These are phyloP conservation scores for Endothia cerciana DNA, from an alignment of 2,329 filamentous ascomycete species.

Conservation along the genomic window DNA sequence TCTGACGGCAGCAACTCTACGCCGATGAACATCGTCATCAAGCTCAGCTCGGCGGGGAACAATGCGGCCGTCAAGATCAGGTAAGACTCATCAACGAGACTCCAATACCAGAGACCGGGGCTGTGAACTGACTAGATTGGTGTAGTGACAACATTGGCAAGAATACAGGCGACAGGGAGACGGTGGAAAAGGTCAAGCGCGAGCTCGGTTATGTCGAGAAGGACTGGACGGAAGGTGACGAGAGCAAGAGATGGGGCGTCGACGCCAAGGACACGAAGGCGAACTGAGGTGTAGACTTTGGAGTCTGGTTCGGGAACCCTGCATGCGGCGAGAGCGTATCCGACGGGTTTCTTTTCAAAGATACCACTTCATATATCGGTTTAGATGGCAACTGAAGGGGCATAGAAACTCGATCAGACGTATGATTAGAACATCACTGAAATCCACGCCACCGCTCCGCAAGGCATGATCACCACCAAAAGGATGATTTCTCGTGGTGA, in stretches of 20 bases:
- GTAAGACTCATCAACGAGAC: constrained; percentile 35
- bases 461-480: too few species aligned
- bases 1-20: constrained; percentile 80
- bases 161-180: constrained; percentile 85
- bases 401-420: background rate
- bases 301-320: background rate
- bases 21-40: constrained; percentile 97
- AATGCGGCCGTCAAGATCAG: constrained; percentile 88
- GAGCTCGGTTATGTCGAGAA: constrained; percentile 85
- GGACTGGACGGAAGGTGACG: constrained; percentile 81
- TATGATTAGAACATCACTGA: background rate
- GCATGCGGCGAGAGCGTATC: constrained; percentile 9
- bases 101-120: constrained; percentile 2
- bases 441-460: background rate
- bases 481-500: too few species aligned
- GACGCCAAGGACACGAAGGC: constrained; percentile 39
- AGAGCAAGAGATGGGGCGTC: constrained; percentile 79
- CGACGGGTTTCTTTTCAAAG: constrained; percentile 14
- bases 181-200: constrained; percentile 81
- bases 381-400: constrained; percentile 14
- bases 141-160: constrained; percentile 80
- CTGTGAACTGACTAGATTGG: background rate
- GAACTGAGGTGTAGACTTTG: background rate
- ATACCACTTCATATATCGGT: constrained; percentile 29
- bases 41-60: constrained; percentile 83